These are phyloP conservation scores for Lachnellula suecica DNA, from an alignment of 2,329 filamentous ascomycete species.

Conservation along the genomic window DNA sequence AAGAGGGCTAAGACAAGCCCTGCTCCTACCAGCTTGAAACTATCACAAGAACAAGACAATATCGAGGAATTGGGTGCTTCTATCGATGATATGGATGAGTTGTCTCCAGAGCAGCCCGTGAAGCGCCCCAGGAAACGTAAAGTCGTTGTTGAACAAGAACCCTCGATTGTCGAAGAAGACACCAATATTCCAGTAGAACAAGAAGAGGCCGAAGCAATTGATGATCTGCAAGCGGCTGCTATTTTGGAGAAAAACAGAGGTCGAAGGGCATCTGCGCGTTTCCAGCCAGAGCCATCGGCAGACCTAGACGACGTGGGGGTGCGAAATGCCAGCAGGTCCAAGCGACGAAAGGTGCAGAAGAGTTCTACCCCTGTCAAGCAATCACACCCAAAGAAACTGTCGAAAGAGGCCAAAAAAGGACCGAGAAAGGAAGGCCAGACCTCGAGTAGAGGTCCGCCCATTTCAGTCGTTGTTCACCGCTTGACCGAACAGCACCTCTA, in stretches of 20 bases:
- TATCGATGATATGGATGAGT: constrained; percentile 24
- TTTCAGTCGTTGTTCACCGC: constrained; percentile 61
- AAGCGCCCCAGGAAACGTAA: background rate
- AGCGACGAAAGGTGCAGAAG: constrained; percentile 12
- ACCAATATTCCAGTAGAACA: constrained; percentile 24
- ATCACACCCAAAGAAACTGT: constrained; percentile 18
- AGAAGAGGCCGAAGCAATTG: constrained; percentile 33
- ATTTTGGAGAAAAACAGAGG: constrained; percentile 39
- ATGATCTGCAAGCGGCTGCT: constrained; percentile 35
- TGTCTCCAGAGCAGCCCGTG: constrained; percentile 29
- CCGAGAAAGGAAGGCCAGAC: constrained; percentile 27
- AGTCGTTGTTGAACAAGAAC: constrained; percentile 17
- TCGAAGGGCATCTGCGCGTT: constrained; percentile 27
- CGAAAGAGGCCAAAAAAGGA: constrained; percentile 18
- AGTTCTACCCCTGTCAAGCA: constrained; percentile 19
- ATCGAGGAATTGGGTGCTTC: background rate
- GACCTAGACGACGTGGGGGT: constrained; percentile 44
- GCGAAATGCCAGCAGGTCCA: constrained; percentile 7
- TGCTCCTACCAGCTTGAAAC: background rate
- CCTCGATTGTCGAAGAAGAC: constrained; percentile 12
- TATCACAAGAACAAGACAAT: background rate
- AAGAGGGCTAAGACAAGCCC: constrained; percentile 16
- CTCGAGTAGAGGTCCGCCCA: constrained; percentile 44
- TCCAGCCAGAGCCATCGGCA: constrained; percentile 26
- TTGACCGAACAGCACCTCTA: constrained; percentile 49